Evolutionary conservation across 2,329 filamentous ascomycete species (phyloP).

Genomic region (Teratosphaeria destructans): DNA sequence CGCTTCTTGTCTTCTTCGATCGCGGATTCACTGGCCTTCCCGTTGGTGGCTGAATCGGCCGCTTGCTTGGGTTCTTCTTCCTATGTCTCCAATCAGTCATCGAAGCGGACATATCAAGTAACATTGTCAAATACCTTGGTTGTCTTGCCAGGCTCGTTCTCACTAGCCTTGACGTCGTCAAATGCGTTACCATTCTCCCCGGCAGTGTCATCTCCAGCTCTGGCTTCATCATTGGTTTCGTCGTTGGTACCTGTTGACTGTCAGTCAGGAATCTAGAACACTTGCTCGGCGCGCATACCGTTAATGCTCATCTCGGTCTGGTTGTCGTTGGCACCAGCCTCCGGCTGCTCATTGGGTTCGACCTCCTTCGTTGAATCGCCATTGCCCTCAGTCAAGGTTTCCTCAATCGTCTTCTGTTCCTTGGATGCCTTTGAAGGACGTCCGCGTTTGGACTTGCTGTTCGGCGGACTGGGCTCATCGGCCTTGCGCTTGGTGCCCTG

Average conservation of each 20-base stretch:
- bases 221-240: constrained; percentile 2
- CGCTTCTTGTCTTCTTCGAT: constrained; percentile 42
- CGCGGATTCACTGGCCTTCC: constrained; percentile 20
- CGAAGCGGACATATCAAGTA: not conserved
- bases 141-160: constrained; percentile 18
- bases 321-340: not conserved
- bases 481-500: constrained; percentile 22
- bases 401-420: constrained; percentile 45
- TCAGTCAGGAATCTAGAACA: constrained; percentile 6
- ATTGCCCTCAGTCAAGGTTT: constrained; percentile 35
- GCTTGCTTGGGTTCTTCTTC: not conserved
- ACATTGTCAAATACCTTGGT: constrained; percentile 13
- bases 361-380: constrained; percentile 10
- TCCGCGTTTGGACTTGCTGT: constrained; percentile 30
- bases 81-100: not conserved
- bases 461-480: constrained; percentile 19
- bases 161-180: constrained; percentile 21
- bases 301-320: constrained; percentile 4
- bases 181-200: constrained; percentile 13
- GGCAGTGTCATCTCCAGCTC: constrained; percentile 2
- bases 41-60: constrained; percentile 4
- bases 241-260: constrained; percentile 8
- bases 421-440: constrained; percentile 29
- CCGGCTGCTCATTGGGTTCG: constrained; percentile 16
- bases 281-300: constrained; percentile 4